A percentile compares a stretch with the other conserved stretches of the same genome.
phyloP scores from a whole-genome alignment of 306 rosid genomes.

The Vigna reflexopilosa region DNA sequence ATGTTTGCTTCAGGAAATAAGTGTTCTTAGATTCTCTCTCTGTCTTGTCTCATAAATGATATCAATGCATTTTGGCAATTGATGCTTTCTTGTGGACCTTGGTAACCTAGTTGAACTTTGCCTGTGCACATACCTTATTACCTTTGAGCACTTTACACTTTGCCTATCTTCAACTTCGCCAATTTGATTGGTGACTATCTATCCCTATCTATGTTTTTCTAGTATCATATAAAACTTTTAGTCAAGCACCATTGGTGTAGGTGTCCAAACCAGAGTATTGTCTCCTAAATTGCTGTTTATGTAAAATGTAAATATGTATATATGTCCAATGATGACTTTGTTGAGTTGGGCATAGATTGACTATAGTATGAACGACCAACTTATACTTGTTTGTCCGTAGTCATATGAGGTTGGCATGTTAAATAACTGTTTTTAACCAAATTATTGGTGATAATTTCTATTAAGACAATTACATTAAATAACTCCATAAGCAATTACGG shows the following conservation, averaged over 20 bases:
- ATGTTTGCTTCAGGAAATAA: slow-evolving; percentile 64
- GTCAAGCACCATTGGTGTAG: neutral
- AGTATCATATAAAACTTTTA: slow-evolving; percentile 10
- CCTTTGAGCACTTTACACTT: slow-evolving; percentile 41
- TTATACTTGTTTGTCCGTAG: neutral
- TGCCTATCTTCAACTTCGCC: slow-evolving; percentile 38
- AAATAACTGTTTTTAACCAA: slow-evolving; percentile 15
- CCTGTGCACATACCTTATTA: slow-evolving; percentile 37
- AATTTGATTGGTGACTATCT: slow-evolving; percentile 36
- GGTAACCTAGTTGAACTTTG: slow-evolving; percentile 53
- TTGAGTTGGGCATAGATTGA: slow-evolving; percentile 1
- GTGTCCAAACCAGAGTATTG: slow-evolving; percentile 23
- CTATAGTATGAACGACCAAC: neutral
- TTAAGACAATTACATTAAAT: slow-evolving; percentile 20
- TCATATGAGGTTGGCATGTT: slow-evolving; percentile 10
- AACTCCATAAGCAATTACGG: slow-evolving; percentile 8
- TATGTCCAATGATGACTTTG: slow-evolving; percentile 33
- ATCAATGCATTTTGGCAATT: slow-evolving; percentile 54
- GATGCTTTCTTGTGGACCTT: slow-evolving; percentile 79
- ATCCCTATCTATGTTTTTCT: slow-evolving; percentile 32
- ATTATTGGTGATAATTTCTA: slow-evolving; percentile 29
- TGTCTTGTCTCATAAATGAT: slow-evolving; percentile 44
- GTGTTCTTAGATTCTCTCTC: slow-evolving; percentile 57
- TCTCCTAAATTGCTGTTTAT: slow-evolving; percentile 28
- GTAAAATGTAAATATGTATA: slow-evolving; percentile 9